These are phyloP conservation scores for Penicillium sp. DNA, from an alignment of 2,329 filamentous ascomycete genomes.

Conservation along the genomic window DNA sequence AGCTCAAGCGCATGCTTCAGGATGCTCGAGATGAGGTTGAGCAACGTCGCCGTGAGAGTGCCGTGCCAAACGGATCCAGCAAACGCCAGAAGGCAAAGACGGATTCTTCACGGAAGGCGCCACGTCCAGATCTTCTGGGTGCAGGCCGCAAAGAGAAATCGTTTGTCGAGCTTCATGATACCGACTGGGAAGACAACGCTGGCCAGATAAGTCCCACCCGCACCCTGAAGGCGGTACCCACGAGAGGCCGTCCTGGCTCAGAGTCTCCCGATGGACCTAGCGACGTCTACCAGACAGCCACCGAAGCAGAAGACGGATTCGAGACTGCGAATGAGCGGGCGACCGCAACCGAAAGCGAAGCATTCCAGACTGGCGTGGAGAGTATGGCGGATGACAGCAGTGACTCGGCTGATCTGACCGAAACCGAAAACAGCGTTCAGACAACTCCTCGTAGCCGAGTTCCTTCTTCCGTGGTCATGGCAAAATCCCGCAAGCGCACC, in stretches of 20 bases:
- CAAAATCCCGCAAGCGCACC: constrained; percentile 54
- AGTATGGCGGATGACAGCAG: constrained; percentile 61
- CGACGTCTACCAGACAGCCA: constrained; percentile 76
- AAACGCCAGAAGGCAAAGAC: constrained; percentile 61
- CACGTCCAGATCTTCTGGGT: constrained; percentile 69
- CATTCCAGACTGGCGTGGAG: constrained; percentile 91
- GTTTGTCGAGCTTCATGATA: constrained; percentile 74
- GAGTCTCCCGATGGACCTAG: constrained; percentile 49
- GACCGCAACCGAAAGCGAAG: constrained; percentile 77
- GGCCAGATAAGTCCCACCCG: constrained; percentile 57
- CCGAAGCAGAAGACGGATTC: constrained; percentile 66
- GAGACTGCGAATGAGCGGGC: constrained; percentile 74
- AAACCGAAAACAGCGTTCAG: constrained; percentile 64
- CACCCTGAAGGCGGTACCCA: constrained; percentile 32
- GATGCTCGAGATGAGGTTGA: constrained; percentile 91
- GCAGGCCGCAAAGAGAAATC: constrained; percentile 68
- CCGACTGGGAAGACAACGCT: constrained; percentile 84
- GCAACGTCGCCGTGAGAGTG: constrained; percentile 56
- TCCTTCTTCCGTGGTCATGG: constrained; percentile 37
- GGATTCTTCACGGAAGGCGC: constrained; percentile 72
- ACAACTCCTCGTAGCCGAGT: constrained; percentile 41
- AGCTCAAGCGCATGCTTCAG: constrained; percentile 90
- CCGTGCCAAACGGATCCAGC: constrained; percentile 39
- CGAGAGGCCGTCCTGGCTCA: constrained; percentile 25
- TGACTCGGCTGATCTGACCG: constrained; percentile 70